These are phyloP conservation scores for Carex scoparia DNA, from an alignment of 176 grass and related monocot genomes.

Conservation along the genomic window DNA sequence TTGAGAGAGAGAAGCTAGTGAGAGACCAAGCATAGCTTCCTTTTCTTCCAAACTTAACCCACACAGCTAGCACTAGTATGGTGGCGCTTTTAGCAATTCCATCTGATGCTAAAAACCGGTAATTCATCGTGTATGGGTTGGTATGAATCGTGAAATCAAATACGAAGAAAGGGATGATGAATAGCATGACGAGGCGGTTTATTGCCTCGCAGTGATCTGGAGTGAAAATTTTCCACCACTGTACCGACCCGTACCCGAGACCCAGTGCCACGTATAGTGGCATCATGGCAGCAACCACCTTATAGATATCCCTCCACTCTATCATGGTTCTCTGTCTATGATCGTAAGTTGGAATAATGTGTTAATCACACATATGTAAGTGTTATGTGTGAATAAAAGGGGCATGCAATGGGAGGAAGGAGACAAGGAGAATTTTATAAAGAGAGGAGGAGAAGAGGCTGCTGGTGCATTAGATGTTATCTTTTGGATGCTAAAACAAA, in stretches of 20 bases:
- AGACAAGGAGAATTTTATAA: conserved; percentile 23
- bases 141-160: conserved; percentile 71
- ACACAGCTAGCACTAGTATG: conserved; percentile 31
- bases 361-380: not conserved
- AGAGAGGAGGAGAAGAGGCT: not conserved
- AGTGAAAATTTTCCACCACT: conserved; percentile 84
- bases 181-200: conserved; percentile 63
- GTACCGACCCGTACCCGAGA: conserved; percentile 75
- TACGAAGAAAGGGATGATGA: conserved; percentile 83
- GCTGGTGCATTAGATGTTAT: conserved; percentile 9
- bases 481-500: not conserved
- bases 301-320: conserved; percentile 65
- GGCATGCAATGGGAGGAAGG: not conserved
- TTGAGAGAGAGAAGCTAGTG: conserved; percentile 70
- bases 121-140: conserved; percentile 65
- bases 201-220: conserved; percentile 65
- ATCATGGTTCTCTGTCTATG: conserved; percentile 41
- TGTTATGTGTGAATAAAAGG: conserved; percentile 8
- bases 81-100: conserved; percentile 56
- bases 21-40: conserved; percentile 33
- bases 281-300: conserved; percentile 79
- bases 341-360: not conserved
- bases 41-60: conserved; percentile 18
- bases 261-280: conserved; percentile 76
- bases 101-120: conserved; percentile 59